phyloP scores from a whole-genome alignment of 345 rosid species.

The Crucihimalaya himalaica region DNA sequence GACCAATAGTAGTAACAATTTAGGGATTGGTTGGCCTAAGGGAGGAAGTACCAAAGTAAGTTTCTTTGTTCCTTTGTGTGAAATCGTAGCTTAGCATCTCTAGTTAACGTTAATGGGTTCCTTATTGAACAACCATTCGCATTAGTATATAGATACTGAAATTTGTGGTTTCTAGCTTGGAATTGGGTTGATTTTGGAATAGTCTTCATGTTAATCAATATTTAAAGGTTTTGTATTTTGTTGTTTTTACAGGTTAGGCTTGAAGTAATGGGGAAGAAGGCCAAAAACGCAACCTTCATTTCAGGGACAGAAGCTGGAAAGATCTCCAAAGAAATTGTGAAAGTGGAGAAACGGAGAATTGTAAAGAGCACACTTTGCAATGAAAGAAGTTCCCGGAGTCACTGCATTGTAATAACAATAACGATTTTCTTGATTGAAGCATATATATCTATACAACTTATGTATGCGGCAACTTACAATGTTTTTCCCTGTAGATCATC shows the following conservation, averaged over 20 bases:
- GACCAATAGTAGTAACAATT: slow-evolving; percentile 57
- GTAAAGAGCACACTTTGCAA: slow-evolving; percentile 93
- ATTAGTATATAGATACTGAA: background rate
- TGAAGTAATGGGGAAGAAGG: slow-evolving; percentile 97
- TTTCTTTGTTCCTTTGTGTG: background rate
- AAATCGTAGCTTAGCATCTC: background rate
- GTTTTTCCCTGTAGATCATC: slow-evolving; percentile 56
- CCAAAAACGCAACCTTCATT: slow-evolving; percentile 81
- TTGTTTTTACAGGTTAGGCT: slow-evolving; percentile 65
- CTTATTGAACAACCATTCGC: background rate
- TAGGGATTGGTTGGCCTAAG: slow-evolving; percentile 86
- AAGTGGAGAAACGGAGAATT: slow-evolving; percentile 93
- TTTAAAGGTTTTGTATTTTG: background rate
- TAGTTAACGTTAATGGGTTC: background rate
- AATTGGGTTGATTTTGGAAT: background rate
- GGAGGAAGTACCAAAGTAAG: slow-evolving; percentile 69
- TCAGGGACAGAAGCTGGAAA: slow-evolving; percentile 91
- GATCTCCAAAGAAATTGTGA: slow-evolving; percentile 85
- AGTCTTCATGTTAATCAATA: too few species aligned
- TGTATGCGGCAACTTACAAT: background rate
- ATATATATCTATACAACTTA: background rate
- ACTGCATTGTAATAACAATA: slow-evolving; percentile 52
- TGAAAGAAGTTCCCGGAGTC: slow-evolving; percentile 96
- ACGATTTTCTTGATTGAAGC: background rate
- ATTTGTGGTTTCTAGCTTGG: background rate